Base-by-base conservation (phyloP, 192 early-diverging fungal species). In the Phlyctochytrium planicorne region DNA sequence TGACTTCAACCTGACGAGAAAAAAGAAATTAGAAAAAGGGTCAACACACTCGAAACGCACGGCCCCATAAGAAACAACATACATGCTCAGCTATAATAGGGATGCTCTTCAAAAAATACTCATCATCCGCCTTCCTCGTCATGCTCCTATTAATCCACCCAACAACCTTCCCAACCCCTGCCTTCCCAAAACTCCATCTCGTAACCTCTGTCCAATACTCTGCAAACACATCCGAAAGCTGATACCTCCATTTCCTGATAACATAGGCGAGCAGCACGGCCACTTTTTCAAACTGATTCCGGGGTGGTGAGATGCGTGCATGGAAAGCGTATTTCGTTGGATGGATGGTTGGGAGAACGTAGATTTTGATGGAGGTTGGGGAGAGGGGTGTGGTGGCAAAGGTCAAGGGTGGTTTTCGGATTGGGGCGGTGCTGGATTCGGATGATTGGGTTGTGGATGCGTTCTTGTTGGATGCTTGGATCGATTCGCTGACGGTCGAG, bases 31-130 rank as follows among this genome's bases (percentile, higher is more conserved):
- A 56, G 30, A 29, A 63, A 59, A 72, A 24, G 30, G 55, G 30
- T 60, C 47, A 73, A 2, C 32, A 33, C 30, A n/a, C n/a, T n/a
- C n/a, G n/a, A 52, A 33, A 56, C 0, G 14, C 36, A 34, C 23
- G 2, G 24, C 55, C 61, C 29, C n/a, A n/a, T n/a, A n/a, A n/a
- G n/a, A n/a, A n/a, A n/a, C n/a, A n/a, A 40, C n/a, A 36, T 63
- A 79, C 78, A 31, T 68, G 17, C 47, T 73, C 37, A 1, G 76
- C 70, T 27, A 69, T 67, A 33, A 25, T 55, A 25, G 77, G 77
- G 2, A 82, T 67, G 35, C 40, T 72, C 66, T 82, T 82, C 40
- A 82, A 70, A 60, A 82, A 80, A 59, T 82, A 82, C 65, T 82
- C 81, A 53, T 79, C 77, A 2, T 62, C 69, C 17, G 72, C 69